A percentile compares a stretch with the other conserved stretches of the same genome.
Conservation (phyloP, 2,329 filamentous ascomycete species). For the Colletotrichum somersetense region DNA sequence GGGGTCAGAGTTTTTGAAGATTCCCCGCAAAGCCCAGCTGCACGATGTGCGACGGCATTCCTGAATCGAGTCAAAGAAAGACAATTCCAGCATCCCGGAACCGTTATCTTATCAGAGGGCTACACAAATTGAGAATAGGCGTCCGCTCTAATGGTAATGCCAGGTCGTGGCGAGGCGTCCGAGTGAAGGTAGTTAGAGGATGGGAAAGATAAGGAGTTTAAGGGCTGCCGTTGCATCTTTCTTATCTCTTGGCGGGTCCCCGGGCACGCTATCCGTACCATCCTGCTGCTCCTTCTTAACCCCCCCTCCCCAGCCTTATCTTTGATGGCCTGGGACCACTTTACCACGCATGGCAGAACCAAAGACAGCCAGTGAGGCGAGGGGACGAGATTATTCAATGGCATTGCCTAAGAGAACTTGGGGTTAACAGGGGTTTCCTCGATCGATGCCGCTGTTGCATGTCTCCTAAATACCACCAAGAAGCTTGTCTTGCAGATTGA, state of each 20-base stretch:
- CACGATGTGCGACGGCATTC: constrained; percentile 29
- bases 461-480: neutral
- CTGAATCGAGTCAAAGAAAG: constrained; percentile 28
- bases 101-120: constrained; percentile 29
- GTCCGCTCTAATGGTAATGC: constrained; percentile 19
- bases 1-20: neutral
- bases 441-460: neutral
- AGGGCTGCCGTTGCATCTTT: constrained; percentile 23
- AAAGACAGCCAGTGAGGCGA: constrained; percentile 2
- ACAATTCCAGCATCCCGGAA: constrained; percentile 18
- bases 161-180: constrained; percentile 1
- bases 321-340: constrained; percentile 16
- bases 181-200: neutral
- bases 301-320: constrained; percentile 25
- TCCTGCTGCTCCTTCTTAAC: neutral
- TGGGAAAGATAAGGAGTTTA: constrained; percentile 25
- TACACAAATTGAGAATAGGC: neutral
- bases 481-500: constrained; percentile 26
- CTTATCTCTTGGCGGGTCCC: constrained; percentile 41
- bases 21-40: constrained; percentile 32
- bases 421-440: neutral
- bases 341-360: neutral
- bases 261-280: neutral
- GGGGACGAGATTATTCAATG: constrained; percentile 3
- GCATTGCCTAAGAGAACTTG: constrained; percentile 22